These are phyloP conservation scores for Xanthoparmelia taractica DNA, from an alignment of 495 filamentous ascomycete species.

Conservation along the genomic window DNA sequence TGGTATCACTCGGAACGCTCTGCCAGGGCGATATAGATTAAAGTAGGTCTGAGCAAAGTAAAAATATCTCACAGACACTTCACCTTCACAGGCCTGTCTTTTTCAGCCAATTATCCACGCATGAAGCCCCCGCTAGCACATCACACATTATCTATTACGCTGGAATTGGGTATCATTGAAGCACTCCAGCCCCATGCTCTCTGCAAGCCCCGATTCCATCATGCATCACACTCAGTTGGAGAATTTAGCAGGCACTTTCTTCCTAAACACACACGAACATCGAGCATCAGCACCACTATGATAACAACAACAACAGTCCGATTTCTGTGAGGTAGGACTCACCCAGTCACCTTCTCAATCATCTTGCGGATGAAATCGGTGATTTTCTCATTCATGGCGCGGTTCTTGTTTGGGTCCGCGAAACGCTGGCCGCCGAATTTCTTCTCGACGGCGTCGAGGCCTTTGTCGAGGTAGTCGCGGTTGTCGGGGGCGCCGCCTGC, in stretches of 20 bases:
- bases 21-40: neutral
- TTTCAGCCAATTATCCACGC: neutral
- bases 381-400: slow-evolving; percentile 25
- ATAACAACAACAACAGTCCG: neutral
- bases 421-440: slow-evolving; percentile 15
- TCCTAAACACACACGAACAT: slow-evolving; percentile 2
- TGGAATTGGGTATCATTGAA: neutral
- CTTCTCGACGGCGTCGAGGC: slow-evolving; percentile 13
- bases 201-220: neutral
- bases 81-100: neutral
- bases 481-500: slow-evolving; percentile 9
- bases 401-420: slow-evolving; percentile 17
- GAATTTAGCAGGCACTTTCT: slow-evolving; percentile 18
- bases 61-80: neutral
- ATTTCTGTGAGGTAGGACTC: neutral
- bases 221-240: slow-evolving; percentile 12
- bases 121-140: neutral
- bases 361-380: slow-evolving; percentile 22
- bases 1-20: neutral
- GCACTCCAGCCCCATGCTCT: neutral
- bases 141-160: neutral
- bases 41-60: neutral
- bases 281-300: neutral
- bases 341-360: slow-evolving; percentile 23
- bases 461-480: slow-evolving; percentile 23